These are phyloP conservation scores for Colletotrichum lentis DNA, from an alignment of 2,329 filamentous ascomycete species.

Conservation along the genomic window DNA sequence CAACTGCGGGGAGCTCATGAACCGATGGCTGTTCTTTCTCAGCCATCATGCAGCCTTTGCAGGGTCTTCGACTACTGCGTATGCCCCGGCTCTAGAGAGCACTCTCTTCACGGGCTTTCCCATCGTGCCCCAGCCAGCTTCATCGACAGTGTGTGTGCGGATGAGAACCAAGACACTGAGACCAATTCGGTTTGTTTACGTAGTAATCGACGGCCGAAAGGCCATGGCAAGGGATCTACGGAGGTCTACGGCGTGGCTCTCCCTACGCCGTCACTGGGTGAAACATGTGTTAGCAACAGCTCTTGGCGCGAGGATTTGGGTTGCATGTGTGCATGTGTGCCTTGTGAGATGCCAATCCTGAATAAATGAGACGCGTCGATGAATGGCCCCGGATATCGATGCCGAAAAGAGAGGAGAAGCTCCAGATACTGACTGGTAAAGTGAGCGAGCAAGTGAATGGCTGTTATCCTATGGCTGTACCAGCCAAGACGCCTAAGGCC, in stretches of 20 bases:
- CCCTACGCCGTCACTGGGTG: conserved; percentile 15
- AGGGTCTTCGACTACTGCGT: background rate
- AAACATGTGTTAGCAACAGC: conserved; percentile 26
- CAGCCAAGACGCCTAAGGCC: no score
- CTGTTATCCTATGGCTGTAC: no score
- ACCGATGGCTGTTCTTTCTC: no score
- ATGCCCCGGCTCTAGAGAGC: background rate
- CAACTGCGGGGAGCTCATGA: background rate
- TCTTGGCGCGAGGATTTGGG: conserved; percentile 6
- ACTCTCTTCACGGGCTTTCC: background rate
- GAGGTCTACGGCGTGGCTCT: background rate
- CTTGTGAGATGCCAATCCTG: background rate
- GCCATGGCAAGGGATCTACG: background rate
- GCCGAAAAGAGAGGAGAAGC: no score
- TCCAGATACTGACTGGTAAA: background rate
- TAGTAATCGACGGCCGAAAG: background rate
- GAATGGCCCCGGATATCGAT: background rate
- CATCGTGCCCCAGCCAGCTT: background rate
- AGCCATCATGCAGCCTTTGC: background rate
- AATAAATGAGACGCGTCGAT: background rate
- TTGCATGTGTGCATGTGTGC: no score
- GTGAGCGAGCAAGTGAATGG: background rate
- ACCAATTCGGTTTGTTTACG: background rate
- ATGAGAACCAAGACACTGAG: background rate
- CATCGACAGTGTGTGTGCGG: no score